These are phyloP conservation scores for Barnettozyma botsteinii DNA, from an alignment of 805 yeast genomes.

Conservation along the genomic window DNA sequence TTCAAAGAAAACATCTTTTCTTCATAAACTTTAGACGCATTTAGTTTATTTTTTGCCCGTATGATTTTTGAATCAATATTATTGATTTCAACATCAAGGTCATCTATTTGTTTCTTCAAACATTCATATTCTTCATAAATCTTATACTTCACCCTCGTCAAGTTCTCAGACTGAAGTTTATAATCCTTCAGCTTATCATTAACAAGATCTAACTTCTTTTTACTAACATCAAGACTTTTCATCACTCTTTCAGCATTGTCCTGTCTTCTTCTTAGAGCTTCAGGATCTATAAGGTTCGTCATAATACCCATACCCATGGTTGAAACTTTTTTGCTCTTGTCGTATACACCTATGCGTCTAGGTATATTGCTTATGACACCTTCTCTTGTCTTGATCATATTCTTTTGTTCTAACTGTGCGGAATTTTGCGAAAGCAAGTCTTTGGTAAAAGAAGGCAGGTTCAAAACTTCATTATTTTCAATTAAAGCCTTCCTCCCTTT, in stretches of 20 bases:
- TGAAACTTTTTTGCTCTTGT: not conserved
- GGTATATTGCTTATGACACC: not conserved
- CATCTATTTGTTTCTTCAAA: constrained; percentile 13
- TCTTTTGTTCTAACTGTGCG: not conserved
- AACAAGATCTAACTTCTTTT: constrained; percentile 9
- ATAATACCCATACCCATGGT: not conserved
- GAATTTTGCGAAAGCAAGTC: too few relatives aligned
- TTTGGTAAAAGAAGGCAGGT: constrained; percentile 17
- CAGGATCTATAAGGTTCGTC: constrained; percentile 13
- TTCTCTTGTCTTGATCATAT: not conserved
- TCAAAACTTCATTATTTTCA: constrained; percentile 16
- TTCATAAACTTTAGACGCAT: constrained; percentile 9
- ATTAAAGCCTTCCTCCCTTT: constrained; percentile 20
- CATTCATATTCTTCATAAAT: constrained; percentile 4
- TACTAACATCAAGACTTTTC: constrained; percentile 10
- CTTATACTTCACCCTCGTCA: constrained; percentile 1
- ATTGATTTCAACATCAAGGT: constrained; percentile 12
- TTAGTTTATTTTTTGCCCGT: not conserved
- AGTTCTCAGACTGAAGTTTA: constrained; percentile 5
- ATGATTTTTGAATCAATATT: constrained; percentile 13
- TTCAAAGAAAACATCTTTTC: constrained; percentile 14
- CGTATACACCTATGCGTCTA: not conserved
- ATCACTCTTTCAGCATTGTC: constrained; percentile 8
- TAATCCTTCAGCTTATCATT: constrained; percentile 10
- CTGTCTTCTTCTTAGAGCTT: constrained; percentile 8